phyloP scores from a whole-genome alignment of 805 yeast genomes.

The Yarrowia sp. region DNA sequence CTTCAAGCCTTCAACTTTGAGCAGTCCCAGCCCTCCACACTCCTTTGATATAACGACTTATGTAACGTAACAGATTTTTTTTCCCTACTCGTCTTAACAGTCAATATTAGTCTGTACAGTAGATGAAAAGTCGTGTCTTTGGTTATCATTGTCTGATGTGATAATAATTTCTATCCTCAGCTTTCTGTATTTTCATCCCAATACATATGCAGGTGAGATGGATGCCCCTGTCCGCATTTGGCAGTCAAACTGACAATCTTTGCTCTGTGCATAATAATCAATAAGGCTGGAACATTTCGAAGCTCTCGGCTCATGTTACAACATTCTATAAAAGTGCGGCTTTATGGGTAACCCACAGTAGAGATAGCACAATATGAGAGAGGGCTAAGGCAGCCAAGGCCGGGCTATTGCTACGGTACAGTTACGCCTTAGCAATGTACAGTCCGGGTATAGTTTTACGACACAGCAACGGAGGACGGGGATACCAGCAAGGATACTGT shows the following conservation, averaged over 20 bases:
- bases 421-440: not conserved
- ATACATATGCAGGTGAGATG: conserved; percentile 10
- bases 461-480: not conserved
- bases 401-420: too few species aligned
- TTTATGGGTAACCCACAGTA: not conserved
- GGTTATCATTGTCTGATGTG: too few species aligned
- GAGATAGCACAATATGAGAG: too few species aligned
- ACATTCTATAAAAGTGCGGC: not conserved
- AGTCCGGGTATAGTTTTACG: too few species aligned
- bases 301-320: not conserved
- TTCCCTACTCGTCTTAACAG: too few species aligned
- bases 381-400: too few species aligned
- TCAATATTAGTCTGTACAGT: too few species aligned
- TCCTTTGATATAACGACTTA: not conserved
- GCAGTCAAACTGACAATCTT: not conserved
- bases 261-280: not conserved
- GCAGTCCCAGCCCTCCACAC: not conserved
- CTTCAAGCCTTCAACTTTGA: not conserved
- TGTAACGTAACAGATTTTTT: not conserved
- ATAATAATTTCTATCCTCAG: too few species aligned
- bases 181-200: not conserved
- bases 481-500: not conserved
- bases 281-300: not conserved
- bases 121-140: too few species aligned
- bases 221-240: not conserved